These are phyloP conservation scores for Rhodamnia argentea DNA, from an alignment of 345 rosid species.

Conservation along the genomic window DNA sequence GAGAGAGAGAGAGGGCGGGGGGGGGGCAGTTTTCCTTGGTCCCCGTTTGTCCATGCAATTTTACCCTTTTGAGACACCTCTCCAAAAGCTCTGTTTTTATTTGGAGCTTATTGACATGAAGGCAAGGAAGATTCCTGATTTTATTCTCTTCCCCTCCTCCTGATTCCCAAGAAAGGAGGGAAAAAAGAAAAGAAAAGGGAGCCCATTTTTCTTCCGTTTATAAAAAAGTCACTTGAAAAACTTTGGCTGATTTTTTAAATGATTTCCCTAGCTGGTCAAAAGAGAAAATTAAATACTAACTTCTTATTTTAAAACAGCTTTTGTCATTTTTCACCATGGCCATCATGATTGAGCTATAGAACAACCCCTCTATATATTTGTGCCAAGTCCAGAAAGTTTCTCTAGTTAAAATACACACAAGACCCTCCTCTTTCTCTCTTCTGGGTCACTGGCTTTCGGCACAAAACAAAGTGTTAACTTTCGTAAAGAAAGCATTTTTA, in stretches of 20 bases:
- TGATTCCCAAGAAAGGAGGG: conserved; percentile 10
- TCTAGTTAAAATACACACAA: neutral
- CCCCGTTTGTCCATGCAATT: neutral
- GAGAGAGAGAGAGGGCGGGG: neutral
- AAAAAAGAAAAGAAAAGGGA: neutral
- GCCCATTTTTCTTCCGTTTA: neutral
- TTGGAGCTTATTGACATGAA: neutral
- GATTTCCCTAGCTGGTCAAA: neutral
- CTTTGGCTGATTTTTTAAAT: neutral
- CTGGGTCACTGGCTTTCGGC: neutral
- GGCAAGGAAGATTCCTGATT: conserved; percentile 37
- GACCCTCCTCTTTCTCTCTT: neutral
- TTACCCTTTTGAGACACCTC: neutral
- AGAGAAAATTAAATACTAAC: neutral
- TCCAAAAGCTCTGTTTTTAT: neutral
- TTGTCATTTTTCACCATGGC: neutral
- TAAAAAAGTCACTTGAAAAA: neutral
- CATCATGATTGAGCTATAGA: neutral
- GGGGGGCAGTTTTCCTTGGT: neutral
- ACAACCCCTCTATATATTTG: neutral
- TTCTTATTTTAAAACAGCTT: neutral
- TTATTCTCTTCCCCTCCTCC: conserved; percentile 21
- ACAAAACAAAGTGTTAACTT: neutral
- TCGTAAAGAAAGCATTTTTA: neutral
- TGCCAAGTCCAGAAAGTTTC: neutral